Base-by-base conservation (phyloP, 1,139 yeast species). In the Candida frijolesensis region DNA sequence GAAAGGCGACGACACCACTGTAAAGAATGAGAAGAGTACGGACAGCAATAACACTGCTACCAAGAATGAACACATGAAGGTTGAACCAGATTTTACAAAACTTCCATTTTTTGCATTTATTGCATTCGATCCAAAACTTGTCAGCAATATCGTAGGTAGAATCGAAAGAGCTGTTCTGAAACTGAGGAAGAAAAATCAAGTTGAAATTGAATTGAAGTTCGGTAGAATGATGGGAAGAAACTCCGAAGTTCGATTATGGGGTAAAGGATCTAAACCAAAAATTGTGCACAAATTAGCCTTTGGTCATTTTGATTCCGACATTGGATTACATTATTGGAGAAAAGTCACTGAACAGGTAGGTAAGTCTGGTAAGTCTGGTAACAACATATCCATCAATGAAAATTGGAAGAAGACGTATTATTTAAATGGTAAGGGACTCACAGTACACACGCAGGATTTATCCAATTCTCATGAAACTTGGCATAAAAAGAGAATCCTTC, bases 211-310 rank as follows among this genome's bases (percentile, higher is more conserved):
- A 22, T 18, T 37, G 12, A 37, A 37, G 22, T 37, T 37, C 19
- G 41, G 41, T 37, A 37, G 22, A 37, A 37, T 37, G 41, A 18
- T 37, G 25, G 41, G 41, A 18, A 37, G 41, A 22, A 37, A 37
- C 12, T 37, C 41, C 2, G 41, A 37, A 37, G 27, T 12, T 18
- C 8, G 41, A 37, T 37, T 19, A 18, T 18, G 18, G n/a, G 41
- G 41, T 10, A 18, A 18, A 11, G 18, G 22, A 18, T 4, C 6
- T 10, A 16, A 12, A 7, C 41, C 41, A 19, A 37, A n/a, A 37
- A 37, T 37, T 7, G 8, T 37, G 8, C 41, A 37, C 12, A 37
- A 37, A 37, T 18, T 37, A 22, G 27, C 27, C 8, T 37, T 37
- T 37, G 41, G 41, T 2, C 41, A 37, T 18, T 37, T 37, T 18